Conservation (phyloP, 805 yeast species). For the Tetrapisispora iriomotensis region DNA sequence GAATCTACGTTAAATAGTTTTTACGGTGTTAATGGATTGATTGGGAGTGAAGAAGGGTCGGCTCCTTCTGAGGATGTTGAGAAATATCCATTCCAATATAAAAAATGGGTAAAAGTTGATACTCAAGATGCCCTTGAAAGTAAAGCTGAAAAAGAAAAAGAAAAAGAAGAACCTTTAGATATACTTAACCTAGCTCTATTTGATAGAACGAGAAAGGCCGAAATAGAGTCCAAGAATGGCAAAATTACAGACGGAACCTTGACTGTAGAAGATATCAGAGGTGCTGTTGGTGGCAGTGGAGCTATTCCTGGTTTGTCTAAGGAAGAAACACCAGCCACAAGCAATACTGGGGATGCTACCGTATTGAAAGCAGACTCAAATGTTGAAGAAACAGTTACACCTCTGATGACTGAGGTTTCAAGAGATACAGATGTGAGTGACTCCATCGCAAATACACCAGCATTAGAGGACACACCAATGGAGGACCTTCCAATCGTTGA, state of each 20-base stretch:
- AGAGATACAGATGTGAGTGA: not conserved
- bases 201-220: slow-evolving; percentile 1
- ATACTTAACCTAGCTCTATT: slow-evolving; percentile 4
- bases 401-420: not conserved
- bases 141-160: not conserved
- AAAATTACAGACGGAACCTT: not conserved
- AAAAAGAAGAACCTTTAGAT: slow-evolving; percentile 6
- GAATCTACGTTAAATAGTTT: slow-evolving; percentile 1
- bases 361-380: not conserved
- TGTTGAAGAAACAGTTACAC: not conserved
- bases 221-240: not conserved
- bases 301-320: slow-evolving; percentile 35
- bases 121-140: not conserved
- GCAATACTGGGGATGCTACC: too few species aligned
- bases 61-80: slow-evolving; percentile 4
- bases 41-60: slow-evolving; percentile 2
- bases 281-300: slow-evolving; percentile 41
- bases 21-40: slow-evolving; percentile 2
- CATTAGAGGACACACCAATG: not conserved
- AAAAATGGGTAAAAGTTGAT: slow-evolving; percentile 18
- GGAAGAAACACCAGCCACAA: not conserved
- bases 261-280: slow-evolving; percentile 35
- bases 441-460: not conserved
- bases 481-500: not conserved
- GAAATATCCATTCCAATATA: slow-evolving; percentile 16